These are phyloP conservation scores for Paecilomyces variotii DNA, from an alignment of 2,329 filamentous ascomycete genomes.

Conservation along the genomic window DNA sequence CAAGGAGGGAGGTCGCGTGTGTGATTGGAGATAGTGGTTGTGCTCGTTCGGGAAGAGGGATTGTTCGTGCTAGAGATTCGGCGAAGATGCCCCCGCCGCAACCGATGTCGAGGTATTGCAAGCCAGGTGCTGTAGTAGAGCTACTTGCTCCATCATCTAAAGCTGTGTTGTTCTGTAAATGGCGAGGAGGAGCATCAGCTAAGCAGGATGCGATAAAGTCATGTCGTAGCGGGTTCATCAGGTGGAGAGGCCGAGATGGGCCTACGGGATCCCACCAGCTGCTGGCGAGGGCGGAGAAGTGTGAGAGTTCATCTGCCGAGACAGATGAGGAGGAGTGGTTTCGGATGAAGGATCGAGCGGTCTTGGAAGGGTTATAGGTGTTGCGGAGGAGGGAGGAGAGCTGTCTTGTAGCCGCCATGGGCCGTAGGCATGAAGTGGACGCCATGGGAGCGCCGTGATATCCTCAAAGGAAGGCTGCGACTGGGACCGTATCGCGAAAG, in stretches of 20 bases:
- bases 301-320: slow-evolving; percentile 79
- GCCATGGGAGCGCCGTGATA: neutral
- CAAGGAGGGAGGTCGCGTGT: slow-evolving; percentile 34
- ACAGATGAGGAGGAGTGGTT: slow-evolving; percentile 55
- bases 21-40: slow-evolving; percentile 20
- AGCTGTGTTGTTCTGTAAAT: neutral
- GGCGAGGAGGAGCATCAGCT: slow-evolving; percentile 40
- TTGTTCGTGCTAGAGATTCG: slow-evolving; percentile 49
- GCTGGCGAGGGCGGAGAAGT: slow-evolving; percentile 88
- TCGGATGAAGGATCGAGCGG: slow-evolving; percentile 8
- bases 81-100: slow-evolving; percentile 97
- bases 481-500: no score
- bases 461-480: neutral
- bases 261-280: slow-evolving; percentile 98
- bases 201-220: slow-evolving; percentile 77
- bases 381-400: slow-evolving; percentile 48
- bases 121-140: slow-evolving; percentile 26
- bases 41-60: slow-evolving; percentile 15
- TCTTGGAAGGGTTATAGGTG: neutral
- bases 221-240: slow-evolving; percentile 96
- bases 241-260: slow-evolving; percentile 81
- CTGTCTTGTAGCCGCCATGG: slow-evolving; percentile 55
- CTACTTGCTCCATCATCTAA: neutral
- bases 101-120: slow-evolving; percentile 81
- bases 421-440: slow-evolving; percentile 39